Evolutionary conservation across 805 yeast species (phyloP).

Genomic region (Candida insectorum): DNA sequence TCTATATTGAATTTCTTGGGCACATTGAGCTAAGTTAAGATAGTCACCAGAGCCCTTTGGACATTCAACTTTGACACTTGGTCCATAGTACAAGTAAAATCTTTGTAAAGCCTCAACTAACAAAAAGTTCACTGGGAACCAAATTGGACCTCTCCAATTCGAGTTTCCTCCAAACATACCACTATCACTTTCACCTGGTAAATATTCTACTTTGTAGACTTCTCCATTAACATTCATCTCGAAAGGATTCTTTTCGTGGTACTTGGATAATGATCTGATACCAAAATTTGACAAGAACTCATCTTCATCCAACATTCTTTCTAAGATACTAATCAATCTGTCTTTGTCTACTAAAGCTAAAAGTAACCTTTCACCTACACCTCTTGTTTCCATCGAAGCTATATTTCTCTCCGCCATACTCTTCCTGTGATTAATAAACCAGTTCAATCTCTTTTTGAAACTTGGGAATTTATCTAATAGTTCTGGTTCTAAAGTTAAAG

Average conservation of each 20-base stretch:
- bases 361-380: conserved; percentile 78
- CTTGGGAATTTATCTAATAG: conserved; percentile 72
- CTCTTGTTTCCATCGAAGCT: conserved; percentile 77
- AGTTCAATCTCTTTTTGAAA: conserved; percentile 75
- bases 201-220: conserved; percentile 64
- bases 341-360: conserved; percentile 80
- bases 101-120: conserved; percentile 84
- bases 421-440: conserved; percentile 74
- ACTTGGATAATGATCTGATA: conserved; percentile 82
- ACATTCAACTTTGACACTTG: conserved; percentile 79
- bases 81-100: conserved; percentile 84
- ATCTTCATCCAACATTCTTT: conserved; percentile 77
- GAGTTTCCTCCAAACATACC: conserved; percentile 96
- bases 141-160: conserved; percentile 96
- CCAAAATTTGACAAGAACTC: conserved; percentile 86
- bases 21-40: conserved; percentile 81
- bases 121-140: conserved; percentile 91
- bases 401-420: conserved; percentile 76
- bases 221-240: conserved; percentile 79
- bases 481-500: conserved; percentile 84
- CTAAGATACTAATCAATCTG: conserved; percentile 68
- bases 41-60: conserved; percentile 79
- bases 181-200: conserved; percentile 87
- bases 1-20: conserved; percentile 85
- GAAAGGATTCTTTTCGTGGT: conserved; percentile 80